Evolutionary conservation across 1,139 yeast genomes (phyloP), one percentile per base, ranked within the genome.

Genomic region (Saccharomyces uvarum): DNA sequence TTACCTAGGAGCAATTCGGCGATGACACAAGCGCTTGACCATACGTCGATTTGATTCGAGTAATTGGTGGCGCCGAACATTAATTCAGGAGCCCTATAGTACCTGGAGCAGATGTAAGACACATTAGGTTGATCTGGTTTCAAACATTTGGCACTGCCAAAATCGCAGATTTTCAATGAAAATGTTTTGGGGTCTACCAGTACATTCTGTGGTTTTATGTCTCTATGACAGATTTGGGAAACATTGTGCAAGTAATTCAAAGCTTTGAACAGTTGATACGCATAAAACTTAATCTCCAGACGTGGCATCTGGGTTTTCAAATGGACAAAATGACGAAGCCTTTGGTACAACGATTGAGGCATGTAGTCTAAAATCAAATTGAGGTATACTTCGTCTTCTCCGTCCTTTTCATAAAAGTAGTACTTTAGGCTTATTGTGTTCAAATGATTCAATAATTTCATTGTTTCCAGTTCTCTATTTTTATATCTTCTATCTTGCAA

Each of bases 11-110:
- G 83, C 66, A 93, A 76, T 73, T 93, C 99, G 3, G 98, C 98
- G 88, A 93, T 90, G 46, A 93, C 99, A 75, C 99, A 93, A 24
- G 97, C 97, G 9, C 96, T 91, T 21, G 97, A 88, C 99, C 99
- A 93, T 54, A 93, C 84, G 71, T 93, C 99, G 63, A 93, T 93
- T 72, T 91, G 91, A 47, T 97, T 90, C 13, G 99, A 89, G 73
- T 88, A 88, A 70, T 88, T 86, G 7, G 93, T 86, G 13, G 96
- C 95, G 24, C 96, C 96, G 72, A 88, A 89, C 57, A 88, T 88
- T 65, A 88, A 78, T 70, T 88, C 97, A 1, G 97, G 97, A 9
- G 99, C 98, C 59, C 99, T 80, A 73, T 93, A 93, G 73, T 91
- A 93, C 66, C 99, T 80, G 27, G 98, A 91, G 72, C 99, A 93